Conservation (phyloP, 176 grass and related monocot genomes). For the Poa pratensis region DNA sequence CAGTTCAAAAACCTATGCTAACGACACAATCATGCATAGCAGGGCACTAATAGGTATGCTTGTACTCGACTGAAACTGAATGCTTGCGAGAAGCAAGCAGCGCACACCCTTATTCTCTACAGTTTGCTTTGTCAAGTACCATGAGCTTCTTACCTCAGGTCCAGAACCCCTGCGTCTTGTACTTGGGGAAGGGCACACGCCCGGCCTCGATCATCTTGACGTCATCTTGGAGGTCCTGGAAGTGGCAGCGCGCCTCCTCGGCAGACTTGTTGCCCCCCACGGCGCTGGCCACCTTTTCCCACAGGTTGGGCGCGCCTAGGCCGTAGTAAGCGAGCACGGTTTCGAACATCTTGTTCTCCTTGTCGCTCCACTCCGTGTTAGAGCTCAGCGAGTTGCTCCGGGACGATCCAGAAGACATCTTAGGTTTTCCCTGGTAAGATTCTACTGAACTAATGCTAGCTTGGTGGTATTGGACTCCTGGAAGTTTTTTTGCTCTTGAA, state of each 20-base stretch:
- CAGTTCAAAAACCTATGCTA: background rate
- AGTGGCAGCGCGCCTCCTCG: conserved; percentile 81
- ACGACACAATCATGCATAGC: conserved; percentile 4
- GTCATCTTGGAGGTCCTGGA: conserved; percentile 66
- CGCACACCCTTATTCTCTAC: conserved; percentile 4
- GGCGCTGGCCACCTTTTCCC: conserved; percentile 83
- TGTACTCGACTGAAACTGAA: background rate
- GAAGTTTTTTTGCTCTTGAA: conserved; percentile 34
- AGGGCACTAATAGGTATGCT: background rate
- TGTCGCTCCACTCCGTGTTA: conserved; percentile 53
- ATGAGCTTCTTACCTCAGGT: conserved; percentile 35
- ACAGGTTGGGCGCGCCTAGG: conserved; percentile 74
- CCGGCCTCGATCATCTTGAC: conserved; percentile 61
- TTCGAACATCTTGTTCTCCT: conserved; percentile 93
- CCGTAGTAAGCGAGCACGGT: conserved; percentile 73
- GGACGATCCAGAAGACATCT: conserved; percentile 59
- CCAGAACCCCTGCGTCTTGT: conserved; percentile 61
- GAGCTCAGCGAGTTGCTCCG: conserved; percentile 49
- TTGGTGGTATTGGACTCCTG: conserved; percentile 14
- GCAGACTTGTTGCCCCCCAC: conserved; percentile 78
- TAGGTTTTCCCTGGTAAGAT: conserved; percentile 14
- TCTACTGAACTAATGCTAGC: conserved; percentile 36
- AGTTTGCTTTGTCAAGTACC: background rate
- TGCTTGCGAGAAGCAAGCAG: background rate
- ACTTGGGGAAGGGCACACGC: conserved; percentile 58